phyloP scores from a whole-genome alignment of 805 yeast genomes.

The Kodamaea kakaduensis region DNA sequence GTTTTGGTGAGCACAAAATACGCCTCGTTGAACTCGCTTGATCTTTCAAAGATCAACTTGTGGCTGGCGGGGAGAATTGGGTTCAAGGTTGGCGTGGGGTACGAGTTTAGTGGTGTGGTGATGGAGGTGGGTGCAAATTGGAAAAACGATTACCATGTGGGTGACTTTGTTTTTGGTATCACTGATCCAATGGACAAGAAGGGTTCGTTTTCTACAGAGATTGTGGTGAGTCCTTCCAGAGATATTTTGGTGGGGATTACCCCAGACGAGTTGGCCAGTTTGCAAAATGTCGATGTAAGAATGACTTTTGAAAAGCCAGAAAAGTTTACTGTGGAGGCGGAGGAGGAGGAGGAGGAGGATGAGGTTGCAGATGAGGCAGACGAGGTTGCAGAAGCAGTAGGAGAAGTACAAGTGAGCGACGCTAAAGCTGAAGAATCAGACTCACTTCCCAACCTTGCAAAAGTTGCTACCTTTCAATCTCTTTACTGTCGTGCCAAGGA shows the following conservation, averaged over 20 bases:
- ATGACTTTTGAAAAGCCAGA: slow-evolving; percentile 16
- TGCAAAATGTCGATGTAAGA: slow-evolving; percentile 22
- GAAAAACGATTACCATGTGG: slow-evolving; percentile 38
- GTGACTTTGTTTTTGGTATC: slow-evolving; percentile 65
- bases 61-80: slow-evolving; percentile 50
- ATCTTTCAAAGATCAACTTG: slow-evolving; percentile 55
- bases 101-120: slow-evolving; percentile 64
- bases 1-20: slow-evolving; percentile 56
- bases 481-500: slow-evolving; percentile 37
- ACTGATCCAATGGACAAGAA: slow-evolving; percentile 47
- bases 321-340: slow-evolving; percentile 8
- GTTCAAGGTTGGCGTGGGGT: slow-evolving; percentile 60
- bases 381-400: slow-evolving; percentile 1
- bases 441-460: slow-evolving; percentile 31
- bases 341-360: slow-evolving; percentile 4
- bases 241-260: slow-evolving; percentile 38
- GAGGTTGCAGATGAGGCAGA: background rate
- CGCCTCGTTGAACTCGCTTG: slow-evolving; percentile 64
- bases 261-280: slow-evolving; percentile 18
- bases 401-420: slow-evolving; percentile 2
- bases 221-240: slow-evolving; percentile 48
- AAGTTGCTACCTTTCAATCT: slow-evolving; percentile 28
- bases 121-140: slow-evolving; percentile 51
- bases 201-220: slow-evolving; percentile 57
- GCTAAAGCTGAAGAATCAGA: slow-evolving; percentile 5